Base-by-base conservation (phyloP, 805 yeast species). In the Yarrowia hollandica region DNA sequence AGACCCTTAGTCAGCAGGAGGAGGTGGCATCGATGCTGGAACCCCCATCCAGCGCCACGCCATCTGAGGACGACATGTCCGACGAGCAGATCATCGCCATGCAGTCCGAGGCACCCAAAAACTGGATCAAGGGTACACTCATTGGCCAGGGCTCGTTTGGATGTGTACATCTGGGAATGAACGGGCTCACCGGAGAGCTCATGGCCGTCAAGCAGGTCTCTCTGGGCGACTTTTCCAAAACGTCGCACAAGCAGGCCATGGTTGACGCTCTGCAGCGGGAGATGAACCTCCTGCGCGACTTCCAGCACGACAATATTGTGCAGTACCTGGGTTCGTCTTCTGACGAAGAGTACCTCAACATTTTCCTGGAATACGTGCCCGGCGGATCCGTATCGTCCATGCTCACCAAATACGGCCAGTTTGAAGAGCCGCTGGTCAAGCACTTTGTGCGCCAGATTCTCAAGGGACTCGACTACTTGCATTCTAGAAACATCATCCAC, bases 121-220 rank as follows among this genome's bases (percentile, higher is more conserved):
- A 88, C 39, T 94, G 99, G 99, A 79, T 90, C 41, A 87, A 87
- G 66, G 99, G 99, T 46, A 88, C 96, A 0, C 77, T 90, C 46
- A 90, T 94, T 64, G 99, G 99, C 0, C 85, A 92, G 9, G 99
- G 99, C 2, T 85, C 95, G 62, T 94, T 90, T 76, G 99, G 98
- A 28, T 84, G 89, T 1, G 99, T 94, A 1, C 91, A 86, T 63
- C 74, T 94, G 33, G 99, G 97, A 0, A 83, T 94, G 84, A 89
- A 91, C 69, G 87, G 96, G 0, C 72, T 85, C 30, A 90, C 96
- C 0, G 99, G 99, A 39, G 98, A 90, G 69, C 76, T 94, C 55
- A 89, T 92, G 96, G 99, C 98, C 0, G 97, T 94, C 16, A 94
- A 94, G 68, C 97, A 91, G 70, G 97, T 94, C 0, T 86, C 85